Evolutionary conservation across 2,329 filamentous ascomycete genomes (phyloP), one percentile per base, ranked within the genome.

Genomic region (Bipolaris bicolor): DNA sequence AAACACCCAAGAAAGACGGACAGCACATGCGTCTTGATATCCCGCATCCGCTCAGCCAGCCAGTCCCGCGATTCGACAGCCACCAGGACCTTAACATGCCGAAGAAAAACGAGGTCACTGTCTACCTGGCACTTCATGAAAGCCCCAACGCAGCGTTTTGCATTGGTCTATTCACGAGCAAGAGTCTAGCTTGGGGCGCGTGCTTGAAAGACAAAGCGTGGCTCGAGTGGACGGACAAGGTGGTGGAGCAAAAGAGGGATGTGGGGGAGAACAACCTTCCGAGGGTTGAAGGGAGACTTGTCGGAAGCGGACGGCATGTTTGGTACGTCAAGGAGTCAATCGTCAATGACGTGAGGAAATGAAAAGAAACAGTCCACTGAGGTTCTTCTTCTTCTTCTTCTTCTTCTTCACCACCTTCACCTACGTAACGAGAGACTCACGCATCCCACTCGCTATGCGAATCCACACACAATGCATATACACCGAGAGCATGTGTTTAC

Each of bases 181-280:
- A 63, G 39, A 59, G 44, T 34, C 29, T 67, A 24, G 66, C 66
- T 2, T 70, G 66, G 68, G 68, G 64, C 3, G 65, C 66, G 4
- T 70, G 65, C 39, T 40, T 70, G 16, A 68, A 70, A 20, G 58
- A 67, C 16, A 67, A 67, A 33, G 62, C 64, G 13, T 61, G 54
- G 57, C 64, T 62, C 18, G 62, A 57, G 7, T 31, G 55, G 18
- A 49, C 53, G 0, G 47, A 60, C 20, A 52, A 52, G 4, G 40
- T 70, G 34, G 40, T 48, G 6, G 65, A 68, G 33, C 65, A 69
- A 40, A 40, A 40, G 18, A 58, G 60, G 31, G 51, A 29, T 3
- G 37, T 64, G 6, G 56, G 59, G 1, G 39, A 47, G 15, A 31
- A 60, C 1, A 63, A 63, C 13, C 52, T 64, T 52, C 67, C 64